Percentiles rank a stretch among this genome's conserved stretches.
phyloP scores from a whole-genome alignment of 305 asterid species.

The Euphrasia arctica region DNA sequence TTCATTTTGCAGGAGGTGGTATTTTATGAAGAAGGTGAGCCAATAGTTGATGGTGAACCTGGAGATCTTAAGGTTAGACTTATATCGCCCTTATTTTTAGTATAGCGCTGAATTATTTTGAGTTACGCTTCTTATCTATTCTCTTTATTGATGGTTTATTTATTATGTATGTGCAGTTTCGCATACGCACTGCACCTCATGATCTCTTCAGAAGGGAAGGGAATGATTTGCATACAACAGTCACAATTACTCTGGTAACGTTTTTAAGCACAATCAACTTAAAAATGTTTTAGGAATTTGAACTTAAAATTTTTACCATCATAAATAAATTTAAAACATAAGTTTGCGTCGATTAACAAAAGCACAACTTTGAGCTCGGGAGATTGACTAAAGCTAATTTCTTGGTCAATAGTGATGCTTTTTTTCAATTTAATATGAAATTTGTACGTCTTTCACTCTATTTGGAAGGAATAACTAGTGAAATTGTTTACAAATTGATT shows the following conservation, averaged over 20 bases:
- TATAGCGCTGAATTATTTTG: constrained; percentile 10
- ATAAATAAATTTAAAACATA: neutral
- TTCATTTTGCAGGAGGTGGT: constrained; percentile 64
- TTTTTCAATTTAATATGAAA: constrained; percentile 1
- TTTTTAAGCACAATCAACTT: constrained; percentile 11
- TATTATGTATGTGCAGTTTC: constrained; percentile 52
- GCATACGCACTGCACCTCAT: constrained; percentile 84
- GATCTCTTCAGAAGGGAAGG: constrained; percentile 86
- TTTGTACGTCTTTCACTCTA: neutral
- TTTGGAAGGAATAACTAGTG: neutral
- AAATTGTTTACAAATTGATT: neutral
- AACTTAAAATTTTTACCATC: neutral
- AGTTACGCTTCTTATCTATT: constrained; percentile 11
- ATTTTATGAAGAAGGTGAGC: constrained; percentile 95
- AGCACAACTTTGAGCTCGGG: neutral
- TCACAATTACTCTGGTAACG: constrained; percentile 81
- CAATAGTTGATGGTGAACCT: constrained; percentile 89
- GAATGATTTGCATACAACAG: constrained; percentile 74
- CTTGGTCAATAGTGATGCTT: too few relatives aligned
- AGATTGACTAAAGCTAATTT: neutral
- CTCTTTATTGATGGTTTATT: constrained; percentile 23
- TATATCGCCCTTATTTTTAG: constrained; percentile 17
- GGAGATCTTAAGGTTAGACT: constrained; percentile 85
- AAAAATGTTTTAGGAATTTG: neutral
- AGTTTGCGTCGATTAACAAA: neutral